Evolutionary conservation across 1,284 basidiomycete species (phyloP).

Genomic region (Sparassis latifolia): DNA sequence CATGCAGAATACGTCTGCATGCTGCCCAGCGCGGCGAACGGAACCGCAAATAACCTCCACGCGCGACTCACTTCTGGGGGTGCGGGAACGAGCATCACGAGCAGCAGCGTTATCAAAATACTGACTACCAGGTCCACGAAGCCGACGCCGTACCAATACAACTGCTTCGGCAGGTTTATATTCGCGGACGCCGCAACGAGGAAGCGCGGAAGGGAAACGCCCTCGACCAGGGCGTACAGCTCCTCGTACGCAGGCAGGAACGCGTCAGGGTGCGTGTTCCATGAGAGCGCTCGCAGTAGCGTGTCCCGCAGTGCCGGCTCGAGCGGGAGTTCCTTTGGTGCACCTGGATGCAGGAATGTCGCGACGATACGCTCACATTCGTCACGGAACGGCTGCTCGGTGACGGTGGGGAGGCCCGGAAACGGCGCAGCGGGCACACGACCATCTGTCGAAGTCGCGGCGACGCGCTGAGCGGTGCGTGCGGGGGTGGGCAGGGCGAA

Average conservation of each 20-base stretch:
- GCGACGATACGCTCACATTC: slow-evolving; percentile 30
- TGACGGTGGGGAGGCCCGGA: slow-evolving; percentile 4
- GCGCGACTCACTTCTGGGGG: slow-evolving; percentile 83
- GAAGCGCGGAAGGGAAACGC: slow-evolving; percentile 31
- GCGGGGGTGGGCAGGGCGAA: slow-evolving; percentile 18
- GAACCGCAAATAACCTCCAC: slow-evolving; percentile 31
- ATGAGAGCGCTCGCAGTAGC: slow-evolving; percentile 24
- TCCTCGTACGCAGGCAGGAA: slow-evolving; percentile 38
- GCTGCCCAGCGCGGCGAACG: slow-evolving; percentile 25
- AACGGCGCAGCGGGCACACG: background rate
- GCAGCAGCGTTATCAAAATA: slow-evolving; percentile 31
- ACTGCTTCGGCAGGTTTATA: slow-evolving; percentile 32
- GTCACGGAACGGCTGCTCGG: slow-evolving; percentile 22
- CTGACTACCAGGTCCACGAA: slow-evolving; percentile 17
- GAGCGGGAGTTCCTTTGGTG: slow-evolving; percentile 31
- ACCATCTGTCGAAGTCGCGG: background rate
- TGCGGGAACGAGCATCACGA: slow-evolving; percentile 44
- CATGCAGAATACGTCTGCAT: slow-evolving; percentile 31
- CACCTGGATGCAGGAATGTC: slow-evolving; percentile 30
- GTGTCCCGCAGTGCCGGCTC: slow-evolving; percentile 28
- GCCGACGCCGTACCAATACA: slow-evolving; percentile 29
- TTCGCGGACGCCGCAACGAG: slow-evolving; percentile 20
- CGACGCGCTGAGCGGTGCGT: slow-evolving; percentile 16
- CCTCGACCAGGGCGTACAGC: slow-evolving; percentile 58
- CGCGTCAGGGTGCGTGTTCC: slow-evolving; percentile 34